phyloP scores from a whole-genome alignment of 352 stramenopile species.

The Globisporangium radiosum region DNA sequence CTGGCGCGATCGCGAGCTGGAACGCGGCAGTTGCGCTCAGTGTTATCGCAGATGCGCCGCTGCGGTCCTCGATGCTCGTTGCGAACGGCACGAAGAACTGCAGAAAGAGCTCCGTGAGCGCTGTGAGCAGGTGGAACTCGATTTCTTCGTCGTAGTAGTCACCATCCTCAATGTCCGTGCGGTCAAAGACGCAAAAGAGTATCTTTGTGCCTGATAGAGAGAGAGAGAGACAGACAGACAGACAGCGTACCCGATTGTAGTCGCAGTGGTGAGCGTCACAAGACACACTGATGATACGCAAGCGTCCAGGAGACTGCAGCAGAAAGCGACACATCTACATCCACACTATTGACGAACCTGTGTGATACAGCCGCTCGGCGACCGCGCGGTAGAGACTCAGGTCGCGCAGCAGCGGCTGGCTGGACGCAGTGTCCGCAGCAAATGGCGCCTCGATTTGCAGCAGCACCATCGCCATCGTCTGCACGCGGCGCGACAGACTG shows the following conservation, averaged over 20 bases:
- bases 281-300: too few species aligned
- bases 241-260: background rate
- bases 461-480: constrained; percentile 59
- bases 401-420: constrained; percentile 19
- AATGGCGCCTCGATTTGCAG: constrained; percentile 37
- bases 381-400: constrained; percentile 33
- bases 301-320: too few species aligned
- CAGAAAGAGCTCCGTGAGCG: constrained; percentile 48
- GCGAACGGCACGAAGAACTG: constrained; percentile 52
- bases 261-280: background rate
- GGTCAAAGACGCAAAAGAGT: constrained; percentile 63
- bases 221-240: background rate
- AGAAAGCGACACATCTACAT: background rate
- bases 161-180: constrained; percentile 59
- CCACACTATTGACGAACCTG: constrained; percentile 19
- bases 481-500: constrained; percentile 46
- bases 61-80: constrained; percentile 17
- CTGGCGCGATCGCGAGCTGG: constrained; percentile 21
- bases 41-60: too few species aligned
- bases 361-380: constrained; percentile 31
- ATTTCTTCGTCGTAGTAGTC: constrained; percentile 72
- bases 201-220: constrained; percentile 36
- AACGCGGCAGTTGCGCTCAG: constrained; percentile 21
- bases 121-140: constrained; percentile 56
- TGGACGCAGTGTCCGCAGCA: constrained; percentile 11